Evolutionary conservation across 2,329 filamentous ascomycete genomes (phyloP).

Genomic region (Trichophyton mentagrophytes): DNA sequence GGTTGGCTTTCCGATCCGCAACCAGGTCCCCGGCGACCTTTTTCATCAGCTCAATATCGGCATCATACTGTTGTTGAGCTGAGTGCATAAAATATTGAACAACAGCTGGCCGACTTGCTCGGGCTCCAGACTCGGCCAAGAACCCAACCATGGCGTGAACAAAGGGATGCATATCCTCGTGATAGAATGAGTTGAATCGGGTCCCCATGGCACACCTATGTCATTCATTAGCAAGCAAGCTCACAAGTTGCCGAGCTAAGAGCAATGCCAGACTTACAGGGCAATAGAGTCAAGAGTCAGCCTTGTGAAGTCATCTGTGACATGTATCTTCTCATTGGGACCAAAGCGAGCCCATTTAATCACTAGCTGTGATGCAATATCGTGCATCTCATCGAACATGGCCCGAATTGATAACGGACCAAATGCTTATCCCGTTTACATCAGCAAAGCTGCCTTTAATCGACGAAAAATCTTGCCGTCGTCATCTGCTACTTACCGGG

Average conservation of each 20-base stretch:
- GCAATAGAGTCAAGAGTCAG: background rate
- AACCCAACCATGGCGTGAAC: background rate
- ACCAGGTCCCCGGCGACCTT: background rate
- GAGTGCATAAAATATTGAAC: background rate
- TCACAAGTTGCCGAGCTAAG: too few species aligned
- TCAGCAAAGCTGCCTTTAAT: background rate
- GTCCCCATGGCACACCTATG: background rate
- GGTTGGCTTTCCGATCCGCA: background rate
- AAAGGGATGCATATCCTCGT: slow-evolving; percentile 2
- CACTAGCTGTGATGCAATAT: slow-evolving; percentile 1
- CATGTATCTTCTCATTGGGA: background rate
- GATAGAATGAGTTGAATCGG: background rate
- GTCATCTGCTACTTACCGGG: background rate
- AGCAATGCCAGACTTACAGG: background rate
- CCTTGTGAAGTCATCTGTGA: background rate
- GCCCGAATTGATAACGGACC: background rate
- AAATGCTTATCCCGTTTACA: background rate
- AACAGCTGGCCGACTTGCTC: background rate
- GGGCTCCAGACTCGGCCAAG: background rate
- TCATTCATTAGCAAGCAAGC: background rate
- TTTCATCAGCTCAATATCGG: background rate
- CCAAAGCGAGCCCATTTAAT: slow-evolving; percentile 1
- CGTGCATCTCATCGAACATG: slow-evolving; percentile 3
- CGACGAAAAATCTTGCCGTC: background rate
- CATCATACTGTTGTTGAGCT: slow-evolving; percentile 1